phyloP scores from a whole-genome alignment of 768 basidiomycete species.

The Lanmaoa rubissima region DNA sequence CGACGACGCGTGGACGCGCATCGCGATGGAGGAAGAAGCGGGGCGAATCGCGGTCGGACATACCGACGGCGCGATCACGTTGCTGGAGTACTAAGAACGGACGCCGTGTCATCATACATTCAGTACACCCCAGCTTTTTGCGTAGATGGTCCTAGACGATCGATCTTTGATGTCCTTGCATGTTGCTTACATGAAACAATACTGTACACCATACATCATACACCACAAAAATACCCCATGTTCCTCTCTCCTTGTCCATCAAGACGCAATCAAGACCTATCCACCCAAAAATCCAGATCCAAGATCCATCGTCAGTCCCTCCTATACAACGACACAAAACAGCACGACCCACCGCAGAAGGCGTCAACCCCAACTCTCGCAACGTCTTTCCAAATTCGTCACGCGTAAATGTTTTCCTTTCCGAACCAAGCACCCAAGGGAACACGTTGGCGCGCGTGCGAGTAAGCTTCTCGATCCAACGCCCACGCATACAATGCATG shows the following conservation, averaged over 20 bases:
- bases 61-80: constrained; percentile 44
- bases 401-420: constrained; percentile 63
- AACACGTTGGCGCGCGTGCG: too few species aligned
- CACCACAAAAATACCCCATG: not conserved
- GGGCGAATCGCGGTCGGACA: constrained; percentile 38
- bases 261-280: constrained; percentile 55
- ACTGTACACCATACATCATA: not conserved
- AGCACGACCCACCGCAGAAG: constrained; percentile 59
- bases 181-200: not conserved
- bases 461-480: not conserved
- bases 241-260: not conserved
- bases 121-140: not conserved
- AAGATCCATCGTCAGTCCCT: not conserved
- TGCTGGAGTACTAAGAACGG: constrained; percentile 44
- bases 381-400: constrained; percentile 79
- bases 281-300: not conserved
- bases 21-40: constrained; percentile 40
- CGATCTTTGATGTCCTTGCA: too few species aligned
- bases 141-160: not conserved
- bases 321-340: not conserved
- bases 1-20: constrained; percentile 47
- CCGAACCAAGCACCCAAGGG: too few species aligned
- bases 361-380: constrained; percentile 83
- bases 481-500: not conserved
- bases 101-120: not conserved